Evolutionary conservation across 176 grass and related monocot species (phyloP).

Genomic region (Ananas comosus): DNA sequence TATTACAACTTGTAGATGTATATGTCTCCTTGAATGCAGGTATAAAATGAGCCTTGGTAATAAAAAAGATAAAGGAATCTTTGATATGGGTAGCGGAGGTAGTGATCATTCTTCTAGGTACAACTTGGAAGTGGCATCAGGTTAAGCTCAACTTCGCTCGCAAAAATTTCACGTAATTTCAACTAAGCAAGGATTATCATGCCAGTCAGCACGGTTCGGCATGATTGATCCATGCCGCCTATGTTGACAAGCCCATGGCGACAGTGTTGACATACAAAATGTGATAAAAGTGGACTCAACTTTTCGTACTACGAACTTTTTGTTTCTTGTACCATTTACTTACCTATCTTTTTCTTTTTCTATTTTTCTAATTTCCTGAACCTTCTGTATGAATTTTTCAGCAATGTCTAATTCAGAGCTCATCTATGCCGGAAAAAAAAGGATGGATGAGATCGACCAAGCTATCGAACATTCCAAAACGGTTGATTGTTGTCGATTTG

Average conservation of each 20-base stretch:
- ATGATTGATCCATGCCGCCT: too few relatives aligned
- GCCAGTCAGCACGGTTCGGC: too few relatives aligned
- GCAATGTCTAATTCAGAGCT: constrained; percentile 26
- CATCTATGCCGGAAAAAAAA: constrained; percentile 16
- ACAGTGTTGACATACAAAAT: too few relatives aligned
- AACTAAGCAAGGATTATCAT: too few relatives aligned
- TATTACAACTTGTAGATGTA: neutral
- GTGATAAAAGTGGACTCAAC: too few relatives aligned
- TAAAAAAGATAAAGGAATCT: constrained; percentile 95
- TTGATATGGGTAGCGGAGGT: constrained; percentile 60
- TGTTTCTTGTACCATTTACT: neutral
- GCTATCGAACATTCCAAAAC: constrained; percentile 24
- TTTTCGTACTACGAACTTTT: neutral
- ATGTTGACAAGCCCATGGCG: too few relatives aligned
- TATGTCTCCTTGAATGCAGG: constrained; percentile 24
- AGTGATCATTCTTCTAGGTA: constrained; percentile 11
- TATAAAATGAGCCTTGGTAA: constrained; percentile 94
- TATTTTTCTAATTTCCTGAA: neutral
- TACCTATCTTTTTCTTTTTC: neutral
- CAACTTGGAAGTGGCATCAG: constrained; percentile 22
- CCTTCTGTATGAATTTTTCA: neutral
- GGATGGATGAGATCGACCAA: constrained; percentile 27
- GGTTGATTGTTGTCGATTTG: constrained; percentile 1
- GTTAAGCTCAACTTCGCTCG: neutral
- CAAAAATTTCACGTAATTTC: too few relatives aligned